Conservation (phyloP, 1,284 basidiomycete species). For the Cerioporus squamosus region DNA sequence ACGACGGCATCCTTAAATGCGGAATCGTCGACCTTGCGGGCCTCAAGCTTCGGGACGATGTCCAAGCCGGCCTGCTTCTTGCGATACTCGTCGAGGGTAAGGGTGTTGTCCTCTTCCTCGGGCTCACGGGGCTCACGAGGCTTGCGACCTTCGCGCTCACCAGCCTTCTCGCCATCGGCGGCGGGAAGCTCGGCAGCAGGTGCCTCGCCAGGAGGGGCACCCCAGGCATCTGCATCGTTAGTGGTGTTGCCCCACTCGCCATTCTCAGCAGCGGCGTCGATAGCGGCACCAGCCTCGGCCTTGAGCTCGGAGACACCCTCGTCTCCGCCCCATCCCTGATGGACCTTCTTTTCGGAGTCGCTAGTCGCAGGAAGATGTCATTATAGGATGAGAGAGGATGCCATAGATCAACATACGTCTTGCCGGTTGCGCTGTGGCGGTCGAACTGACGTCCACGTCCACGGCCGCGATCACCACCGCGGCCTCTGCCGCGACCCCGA, state of each 20-base stretch:
- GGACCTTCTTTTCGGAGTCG: conserved; percentile 91
- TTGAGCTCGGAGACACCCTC: conserved; percentile 81
- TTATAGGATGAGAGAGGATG: background rate
- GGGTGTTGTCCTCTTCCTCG: conserved; percentile 94
- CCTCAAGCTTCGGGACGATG: conserved; percentile 71
- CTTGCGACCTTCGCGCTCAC: conserved; percentile 46
- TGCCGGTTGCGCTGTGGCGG: conserved; percentile 84
- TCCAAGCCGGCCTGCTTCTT: conserved; percentile 68
- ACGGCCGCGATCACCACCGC: conserved; percentile 52
- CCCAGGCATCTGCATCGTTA: conserved; percentile 44
- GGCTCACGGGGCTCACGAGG: conserved; percentile 49
- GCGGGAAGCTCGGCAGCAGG: conserved; percentile 37
- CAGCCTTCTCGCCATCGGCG: conserved; percentile 40
- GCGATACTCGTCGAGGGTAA: conserved; percentile 85
- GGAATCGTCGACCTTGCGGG: conserved; percentile 63
- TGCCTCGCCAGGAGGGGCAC: conserved; percentile 37
- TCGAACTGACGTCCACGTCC: conserved; percentile 76
- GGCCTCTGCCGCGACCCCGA: conserved; percentile 44
- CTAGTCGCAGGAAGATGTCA: conserved; percentile 40
- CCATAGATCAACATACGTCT: conserved; percentile 55
- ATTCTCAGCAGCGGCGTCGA: conserved; percentile 40
- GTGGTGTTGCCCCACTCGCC: conserved; percentile 48
- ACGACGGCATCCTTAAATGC: conserved; percentile 68
- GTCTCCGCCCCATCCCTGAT: conserved; percentile 91
- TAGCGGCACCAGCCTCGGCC: conserved; percentile 62